These are phyloP conservation scores for Calocera viscosa DNA, from an alignment of 768 basidiomycete genomes.

Conservation along the genomic window DNA sequence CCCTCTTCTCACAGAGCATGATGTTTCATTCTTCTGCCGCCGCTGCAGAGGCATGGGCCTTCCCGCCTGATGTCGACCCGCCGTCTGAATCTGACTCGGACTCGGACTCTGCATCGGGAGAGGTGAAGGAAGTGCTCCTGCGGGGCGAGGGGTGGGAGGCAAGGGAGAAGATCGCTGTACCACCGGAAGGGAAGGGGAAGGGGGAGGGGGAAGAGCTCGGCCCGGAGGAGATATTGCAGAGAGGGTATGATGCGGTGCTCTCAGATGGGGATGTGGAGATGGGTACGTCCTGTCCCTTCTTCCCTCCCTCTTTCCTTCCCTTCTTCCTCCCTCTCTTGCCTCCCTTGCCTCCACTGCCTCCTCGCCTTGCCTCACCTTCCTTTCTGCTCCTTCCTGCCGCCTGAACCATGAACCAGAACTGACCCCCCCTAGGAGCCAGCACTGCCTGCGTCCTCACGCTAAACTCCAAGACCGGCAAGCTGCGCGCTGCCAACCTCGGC, in stretches of 20 bases:
- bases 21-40: conserved; percentile 51
- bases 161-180: not conserved
- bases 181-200: not conserved
- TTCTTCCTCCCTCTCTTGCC: not conserved
- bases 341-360: not conserved
- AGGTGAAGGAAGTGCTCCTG: not conserved
- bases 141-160: conserved; percentile 10
- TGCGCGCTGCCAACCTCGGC: conserved; percentile 18
- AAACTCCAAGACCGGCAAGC: conserved; percentile 15
- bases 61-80: not conserved
- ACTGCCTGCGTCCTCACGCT: conserved; percentile 18
- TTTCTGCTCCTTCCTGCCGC: not conserved
- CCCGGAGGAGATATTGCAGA: conserved; percentile 20
- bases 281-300: conserved; percentile 16
- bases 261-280: conserved; percentile 22
- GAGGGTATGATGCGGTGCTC: conserved; percentile 22
- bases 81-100: conserved; percentile 14
- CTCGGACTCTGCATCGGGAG: not conserved
- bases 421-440: conserved; percentile 12
- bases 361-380: not conserved
- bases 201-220: not conserved
- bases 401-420: not conserved
- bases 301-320: not conserved
- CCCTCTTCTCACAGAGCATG: conserved; percentile 78
- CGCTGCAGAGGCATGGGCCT: not conserved